phyloP scores from a whole-genome alignment of 805 yeast genomes.

The Suhomyces sp. region DNA sequence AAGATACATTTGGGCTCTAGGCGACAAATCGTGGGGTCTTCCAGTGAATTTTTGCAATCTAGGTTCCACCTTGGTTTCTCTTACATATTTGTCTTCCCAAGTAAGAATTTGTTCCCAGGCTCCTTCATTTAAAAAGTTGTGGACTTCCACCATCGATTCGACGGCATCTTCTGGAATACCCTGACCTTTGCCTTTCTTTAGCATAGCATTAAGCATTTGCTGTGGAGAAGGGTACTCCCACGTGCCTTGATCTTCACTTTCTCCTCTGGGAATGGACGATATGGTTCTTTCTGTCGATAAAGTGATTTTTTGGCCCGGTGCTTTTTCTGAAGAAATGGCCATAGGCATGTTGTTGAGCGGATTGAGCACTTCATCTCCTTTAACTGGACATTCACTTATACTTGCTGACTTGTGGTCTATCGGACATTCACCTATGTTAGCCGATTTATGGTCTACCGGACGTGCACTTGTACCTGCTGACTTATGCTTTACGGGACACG shows the following conservation, averaged over 20 bases:
- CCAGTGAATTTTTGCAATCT: constrained; percentile 86
- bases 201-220: constrained; percentile 98
- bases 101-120: constrained; percentile 93
- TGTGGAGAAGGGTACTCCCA: constrained; percentile 99
- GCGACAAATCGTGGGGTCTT: constrained; percentile 81
- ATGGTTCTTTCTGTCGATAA: constrained; percentile 81
- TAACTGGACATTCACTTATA: constrained; percentile 38
- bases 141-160: constrained; percentile 94
- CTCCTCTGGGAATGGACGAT: constrained; percentile 87
- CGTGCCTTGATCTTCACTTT: constrained; percentile 56
- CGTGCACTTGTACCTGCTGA: constrained; percentile 25
- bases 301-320: constrained; percentile 76
- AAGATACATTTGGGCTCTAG: constrained; percentile 74
- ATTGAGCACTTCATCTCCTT: constrained; percentile 48
- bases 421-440: constrained; percentile 23
- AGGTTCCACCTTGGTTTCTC: constrained; percentile 56
- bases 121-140: constrained; percentile 93
- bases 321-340: constrained; percentile 58
- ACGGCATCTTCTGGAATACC: constrained; percentile 94
- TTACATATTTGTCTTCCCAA: constrained; percentile 82
- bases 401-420: constrained; percentile 22
- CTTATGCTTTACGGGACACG: constrained; percentile 39
- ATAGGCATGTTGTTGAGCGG: constrained; percentile 90
- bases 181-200: constrained; percentile 84
- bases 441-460: constrained; percentile 24